Percentiles rank a stretch among this genome's conserved stretches.
Evolutionary conservation across 306 rosid species (phyloP).

Genomic region (Quercus ilex): DNA sequence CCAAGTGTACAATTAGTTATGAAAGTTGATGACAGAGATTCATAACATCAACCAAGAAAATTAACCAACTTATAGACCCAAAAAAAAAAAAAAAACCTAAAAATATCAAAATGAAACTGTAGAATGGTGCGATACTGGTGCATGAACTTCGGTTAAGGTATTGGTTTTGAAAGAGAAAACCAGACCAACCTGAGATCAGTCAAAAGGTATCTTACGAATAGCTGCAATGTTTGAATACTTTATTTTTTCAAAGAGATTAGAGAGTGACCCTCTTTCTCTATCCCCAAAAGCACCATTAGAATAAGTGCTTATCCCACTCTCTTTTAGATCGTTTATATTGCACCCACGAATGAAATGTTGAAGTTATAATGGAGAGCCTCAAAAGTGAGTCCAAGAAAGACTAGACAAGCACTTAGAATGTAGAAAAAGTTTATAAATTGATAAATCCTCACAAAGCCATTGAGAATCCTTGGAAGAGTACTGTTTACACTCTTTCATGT

Average conservation of each 20-base stretch:
- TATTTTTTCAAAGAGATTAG: not conserved
- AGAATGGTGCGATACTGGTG: not conserved
- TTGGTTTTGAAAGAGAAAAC: not conserved
- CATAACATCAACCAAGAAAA: not conserved
- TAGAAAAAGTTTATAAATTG: not conserved
- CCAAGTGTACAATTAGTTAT: not conserved
- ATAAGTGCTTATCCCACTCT: not conserved
- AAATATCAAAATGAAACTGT: no score
- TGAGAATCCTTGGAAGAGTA: not conserved
- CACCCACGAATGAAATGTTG: not conserved
- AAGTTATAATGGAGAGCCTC: not conserved
- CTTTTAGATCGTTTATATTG: not conserved
- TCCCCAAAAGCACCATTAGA: not conserved
- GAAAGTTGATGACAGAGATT: not conserved
- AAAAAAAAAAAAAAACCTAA: no score
- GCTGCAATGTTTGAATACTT: constrained; percentile 8
- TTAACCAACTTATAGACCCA: no score
- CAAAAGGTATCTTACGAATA: not conserved
- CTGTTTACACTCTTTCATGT: not conserved
- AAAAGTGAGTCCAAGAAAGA: not conserved
- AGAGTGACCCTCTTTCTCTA: not conserved
- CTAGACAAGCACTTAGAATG: not conserved
- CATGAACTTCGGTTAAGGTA: not conserved
- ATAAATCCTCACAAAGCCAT: not conserved
- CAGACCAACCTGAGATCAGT: not conserved